Percentiles rank a stretch among this genome's conserved stretches.
These are phyloP conservation scores for Lactuca saligna DNA, from an alignment of 129 eudicot genomes.

Conservation along the genomic window DNA sequence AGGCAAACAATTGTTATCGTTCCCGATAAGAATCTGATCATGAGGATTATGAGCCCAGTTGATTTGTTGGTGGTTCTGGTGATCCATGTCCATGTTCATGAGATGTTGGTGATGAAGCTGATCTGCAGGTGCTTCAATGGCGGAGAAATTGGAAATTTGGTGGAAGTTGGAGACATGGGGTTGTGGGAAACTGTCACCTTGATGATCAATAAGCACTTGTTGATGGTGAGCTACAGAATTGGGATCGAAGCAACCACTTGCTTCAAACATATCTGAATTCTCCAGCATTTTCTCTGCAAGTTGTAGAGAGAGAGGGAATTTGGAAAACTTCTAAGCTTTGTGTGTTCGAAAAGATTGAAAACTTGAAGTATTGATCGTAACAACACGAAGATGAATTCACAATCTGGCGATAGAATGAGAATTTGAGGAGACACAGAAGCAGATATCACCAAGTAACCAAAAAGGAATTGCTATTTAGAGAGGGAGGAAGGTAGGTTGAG, in stretches of 20 bases:
- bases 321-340: neutral
- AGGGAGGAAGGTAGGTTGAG: constrained; percentile 27
- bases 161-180: constrained; percentile 33
- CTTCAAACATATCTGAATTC: constrained; percentile 46
- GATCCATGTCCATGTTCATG: constrained; percentile 39
- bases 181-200: constrained; percentile 28
- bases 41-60: constrained; percentile 26
- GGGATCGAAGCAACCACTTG: constrained; percentile 49
- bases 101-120: constrained; percentile 30
- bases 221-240: constrained; percentile 24
- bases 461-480: neutral
- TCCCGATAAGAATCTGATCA: constrained; percentile 18
- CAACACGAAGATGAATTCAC: neutral
- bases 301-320: neutral
- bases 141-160: constrained; percentile 36
- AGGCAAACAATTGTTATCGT: constrained; percentile 18
- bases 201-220: constrained; percentile 15
- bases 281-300: constrained; percentile 26
- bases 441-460: constrained; percentile 3
- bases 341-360: neutral
- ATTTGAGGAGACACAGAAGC: neutral
- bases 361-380: neutral
- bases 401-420: neutral
- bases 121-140: constrained; percentile 37
- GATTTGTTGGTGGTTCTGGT: constrained; percentile 33